A percentile compares a stretch with the other conserved stretches of the same genome.
Evolutionary conservation across 805 yeast species (phyloP).

Genomic region (Starmerella vitae): DNA sequence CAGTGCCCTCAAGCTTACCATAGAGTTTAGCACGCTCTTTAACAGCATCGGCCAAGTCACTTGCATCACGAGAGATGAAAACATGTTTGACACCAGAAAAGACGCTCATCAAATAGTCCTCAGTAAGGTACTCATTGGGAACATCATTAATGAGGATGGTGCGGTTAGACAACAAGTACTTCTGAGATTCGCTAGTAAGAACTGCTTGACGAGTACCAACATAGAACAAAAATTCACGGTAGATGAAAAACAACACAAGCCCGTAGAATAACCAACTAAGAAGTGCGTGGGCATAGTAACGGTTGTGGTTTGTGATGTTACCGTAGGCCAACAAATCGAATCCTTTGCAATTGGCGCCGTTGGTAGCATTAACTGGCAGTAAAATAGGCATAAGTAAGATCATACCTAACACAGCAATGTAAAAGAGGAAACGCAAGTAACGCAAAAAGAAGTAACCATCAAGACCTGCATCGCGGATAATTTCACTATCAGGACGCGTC

Average conservation of each 20-base stretch:
- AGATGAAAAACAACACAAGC: constrained; percentile 52
- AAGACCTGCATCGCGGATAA: constrained; percentile 78
- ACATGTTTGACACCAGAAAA: constrained; percentile 74
- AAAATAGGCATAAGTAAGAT: constrained; percentile 48
- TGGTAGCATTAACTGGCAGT: constrained; percentile 70
- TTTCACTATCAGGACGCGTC: constrained; percentile 54
- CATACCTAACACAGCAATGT: constrained; percentile 43
- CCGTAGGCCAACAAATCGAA: constrained; percentile 66
- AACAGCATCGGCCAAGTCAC: constrained; percentile 43
- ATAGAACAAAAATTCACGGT: constrained; percentile 70
- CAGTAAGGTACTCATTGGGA: constrained; percentile 60
- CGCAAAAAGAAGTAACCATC: constrained; percentile 88
- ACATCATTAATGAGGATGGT: constrained; percentile 76
- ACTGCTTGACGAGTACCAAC: constrained; percentile 64
- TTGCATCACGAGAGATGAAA: constrained; percentile 59
- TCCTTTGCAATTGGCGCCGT: constrained; percentile 42
- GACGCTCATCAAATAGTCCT: constrained; percentile 54
- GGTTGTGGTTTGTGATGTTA: constrained; percentile 44
- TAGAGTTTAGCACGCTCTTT: constrained; percentile 48
- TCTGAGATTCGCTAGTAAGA: constrained; percentile 67
- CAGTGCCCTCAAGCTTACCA: constrained; percentile 50
- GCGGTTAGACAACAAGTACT: constrained; percentile 59
- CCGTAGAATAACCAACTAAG: constrained; percentile 71
- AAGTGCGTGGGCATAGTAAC: constrained; percentile 80
- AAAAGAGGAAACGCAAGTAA: constrained; percentile 47